These are phyloP conservation scores for Didymella lethalis DNA, from an alignment of 2,329 filamentous ascomycete species.

Conservation along the genomic window DNA sequence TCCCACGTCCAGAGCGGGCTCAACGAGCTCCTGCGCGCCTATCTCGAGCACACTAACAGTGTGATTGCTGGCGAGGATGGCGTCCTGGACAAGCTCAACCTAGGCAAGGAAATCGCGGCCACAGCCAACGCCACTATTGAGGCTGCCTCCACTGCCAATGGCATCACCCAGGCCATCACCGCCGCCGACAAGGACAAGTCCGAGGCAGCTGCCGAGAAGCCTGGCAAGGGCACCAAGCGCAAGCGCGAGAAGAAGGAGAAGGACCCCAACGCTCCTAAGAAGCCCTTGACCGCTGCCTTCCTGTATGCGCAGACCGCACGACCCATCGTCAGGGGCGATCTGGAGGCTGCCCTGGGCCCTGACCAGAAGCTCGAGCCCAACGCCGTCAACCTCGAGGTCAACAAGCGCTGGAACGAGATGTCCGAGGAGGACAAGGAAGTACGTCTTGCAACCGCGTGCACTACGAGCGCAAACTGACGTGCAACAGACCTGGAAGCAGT, in stretches of 20 bases:
- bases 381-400: slow-evolving; percentile 86
- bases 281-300: slow-evolving; percentile 93
- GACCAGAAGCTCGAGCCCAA: slow-evolving; percentile 80
- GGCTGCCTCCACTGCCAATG: slow-evolving; percentile 35
- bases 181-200: slow-evolving; percentile 22
- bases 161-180: slow-evolving; percentile 31
- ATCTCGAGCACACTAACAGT: slow-evolving; percentile 86
- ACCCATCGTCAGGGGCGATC: slow-evolving; percentile 77
- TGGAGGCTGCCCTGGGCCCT: slow-evolving; percentile 57
- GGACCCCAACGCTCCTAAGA: slow-evolving; percentile 94
- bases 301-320: slow-evolving; percentile 91
- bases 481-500: slow-evolving; percentile 51
- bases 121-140: slow-evolving; percentile 42
- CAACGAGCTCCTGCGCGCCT: slow-evolving; percentile 80
- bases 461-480: background rate
- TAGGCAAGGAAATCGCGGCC: slow-evolving; percentile 53
- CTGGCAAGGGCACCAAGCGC: slow-evolving; percentile 64
- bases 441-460: slow-evolving; percentile 29
- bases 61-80: slow-evolving; percentile 63
- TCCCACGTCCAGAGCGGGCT: slow-evolving; percentile 63
- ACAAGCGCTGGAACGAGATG: slow-evolving; percentile 85
- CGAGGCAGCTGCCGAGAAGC: slow-evolving; percentile 27
- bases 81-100: slow-evolving; percentile 52
- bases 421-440: slow-evolving; percentile 74
- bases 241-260: slow-evolving; percentile 80